Evolutionary conservation across 805 yeast species (phyloP), one percentile per base, ranked within the genome.

Genomic region (Saccharomycopsis capsularis): DNA sequence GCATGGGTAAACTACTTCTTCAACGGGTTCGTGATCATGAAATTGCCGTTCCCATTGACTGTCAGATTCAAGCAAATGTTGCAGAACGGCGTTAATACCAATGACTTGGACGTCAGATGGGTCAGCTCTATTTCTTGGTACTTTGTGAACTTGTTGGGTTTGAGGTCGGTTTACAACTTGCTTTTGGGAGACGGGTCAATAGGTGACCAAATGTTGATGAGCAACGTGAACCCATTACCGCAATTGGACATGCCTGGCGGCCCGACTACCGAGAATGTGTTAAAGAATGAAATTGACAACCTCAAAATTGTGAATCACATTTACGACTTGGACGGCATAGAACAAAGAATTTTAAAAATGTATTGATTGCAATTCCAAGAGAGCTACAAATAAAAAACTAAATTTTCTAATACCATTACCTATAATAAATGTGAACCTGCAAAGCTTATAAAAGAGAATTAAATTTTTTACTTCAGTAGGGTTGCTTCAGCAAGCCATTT

Each of bases 51-150:
- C 68, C 95, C 96, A 2, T 68, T 93, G 49, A 93, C 98, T 0
- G 73, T 81, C 29, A 81, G 90, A 52, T 93, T 93, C 71, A 93
- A 93, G 64, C 78, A 85, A 51, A 90, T 93, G 95, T 67, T 93
- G 39, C 99, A 93, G 65, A 78, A 77, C 25, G 95, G 97, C 5
- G 83, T 93, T 13, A 75, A 73, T 50, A 89, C 98, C 0, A 74
- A 82, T 1, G 95, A 91, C 59, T 70, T 93, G 50, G 93, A 90
- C 61, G 96, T 82, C 6, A 70, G 95, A 24, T 93, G 95, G 79
- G 98, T 93, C 16, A 82, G 93, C 34, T 81, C 96, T 2, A 83
- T 93, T 19, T 88, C 97, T 3, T 93, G 98, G 98, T 93, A 91
- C 63, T 86, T 93, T 63, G 85, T 91, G 47, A 85, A 88, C 48